These are phyloP conservation scores for Phytophthora pini DNA, from an alignment of 352 stramenopile species.

Conservation along the genomic window DNA sequence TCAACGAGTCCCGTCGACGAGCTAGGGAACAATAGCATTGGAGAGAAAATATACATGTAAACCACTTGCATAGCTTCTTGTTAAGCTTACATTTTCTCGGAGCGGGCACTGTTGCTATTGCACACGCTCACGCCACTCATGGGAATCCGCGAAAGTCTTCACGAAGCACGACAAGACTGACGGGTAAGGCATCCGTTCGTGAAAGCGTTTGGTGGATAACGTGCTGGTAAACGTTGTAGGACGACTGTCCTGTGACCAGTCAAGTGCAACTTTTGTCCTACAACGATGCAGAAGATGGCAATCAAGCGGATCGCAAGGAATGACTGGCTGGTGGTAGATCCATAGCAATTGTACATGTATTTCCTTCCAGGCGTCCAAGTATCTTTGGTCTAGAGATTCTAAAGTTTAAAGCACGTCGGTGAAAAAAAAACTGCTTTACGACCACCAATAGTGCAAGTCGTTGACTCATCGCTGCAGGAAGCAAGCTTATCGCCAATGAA, in stretches of 20 bases:
- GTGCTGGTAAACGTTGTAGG: not conserved
- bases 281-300: not conserved
- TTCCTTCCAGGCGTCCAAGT: no score
- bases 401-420: not conserved
- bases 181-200: not conserved
- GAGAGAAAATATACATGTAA: no score
- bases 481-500: not conserved
- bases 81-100: no score
- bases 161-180: constrained; percentile 7
- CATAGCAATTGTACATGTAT: no score
- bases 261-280: not conserved
- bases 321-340: no score
- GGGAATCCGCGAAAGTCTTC: not conserved
- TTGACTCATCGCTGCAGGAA: constrained; percentile 12
- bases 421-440: not conserved
- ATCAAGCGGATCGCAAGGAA: not conserved
- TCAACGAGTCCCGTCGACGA: no score
- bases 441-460: constrained; percentile 1
- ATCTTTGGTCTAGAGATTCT: no score
- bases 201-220: no score
- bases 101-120: constrained; percentile 7
- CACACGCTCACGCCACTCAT: constrained; percentile 5
- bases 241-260: not conserved
- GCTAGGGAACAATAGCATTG: no score
- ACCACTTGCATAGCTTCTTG: not conserved